Evolutionary conservation across 495 filamentous ascomycete species (phyloP).

Genomic region (Poronia punctata): DNA sequence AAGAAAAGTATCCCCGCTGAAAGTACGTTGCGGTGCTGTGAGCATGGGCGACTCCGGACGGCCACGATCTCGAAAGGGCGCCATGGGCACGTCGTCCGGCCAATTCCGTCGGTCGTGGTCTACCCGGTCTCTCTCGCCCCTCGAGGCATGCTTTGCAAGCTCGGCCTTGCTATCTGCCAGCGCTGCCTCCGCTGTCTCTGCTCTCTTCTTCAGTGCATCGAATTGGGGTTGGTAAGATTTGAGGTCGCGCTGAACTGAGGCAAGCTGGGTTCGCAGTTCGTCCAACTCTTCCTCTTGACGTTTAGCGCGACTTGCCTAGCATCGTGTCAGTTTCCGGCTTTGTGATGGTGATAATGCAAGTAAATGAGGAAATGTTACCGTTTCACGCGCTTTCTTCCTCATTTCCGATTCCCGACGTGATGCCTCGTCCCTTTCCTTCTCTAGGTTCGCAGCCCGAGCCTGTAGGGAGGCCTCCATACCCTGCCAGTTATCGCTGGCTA

Average conservation of each 20-base stretch:
- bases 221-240: conserved; percentile 55
- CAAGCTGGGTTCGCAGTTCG: conserved; percentile 54
- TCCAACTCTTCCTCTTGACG: conserved; percentile 80
- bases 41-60: conserved; percentile 42
- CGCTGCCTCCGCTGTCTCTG: conserved; percentile 59
- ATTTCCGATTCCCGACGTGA: conserved; percentile 77
- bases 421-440: conserved; percentile 85
- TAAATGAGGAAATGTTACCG: conserved; percentile 43
- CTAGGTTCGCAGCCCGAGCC: conserved; percentile 63
- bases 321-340: conserved; percentile 18
- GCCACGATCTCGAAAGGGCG: conserved; percentile 33
- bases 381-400: conserved; percentile 77
- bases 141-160: conserved; percentile 45
- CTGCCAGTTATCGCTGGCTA: conserved; percentile 96
- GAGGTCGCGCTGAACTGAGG: conserved; percentile 49
- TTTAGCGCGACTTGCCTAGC: conserved; percentile 65
- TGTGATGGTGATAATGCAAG: background rate
- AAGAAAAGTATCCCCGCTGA: conserved; percentile 39
- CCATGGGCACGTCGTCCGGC: conserved; percentile 50
- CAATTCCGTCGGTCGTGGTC: conserved; percentile 66
- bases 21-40: conserved; percentile 34
- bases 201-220: conserved; percentile 54
- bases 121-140: conserved; percentile 63
- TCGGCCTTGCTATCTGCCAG: conserved; percentile 43
- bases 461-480: conserved; percentile 81